These are phyloP conservation scores for Fusarium sp. DNA, from an alignment of 2,329 filamentous ascomycete species.

Conservation along the genomic window DNA sequence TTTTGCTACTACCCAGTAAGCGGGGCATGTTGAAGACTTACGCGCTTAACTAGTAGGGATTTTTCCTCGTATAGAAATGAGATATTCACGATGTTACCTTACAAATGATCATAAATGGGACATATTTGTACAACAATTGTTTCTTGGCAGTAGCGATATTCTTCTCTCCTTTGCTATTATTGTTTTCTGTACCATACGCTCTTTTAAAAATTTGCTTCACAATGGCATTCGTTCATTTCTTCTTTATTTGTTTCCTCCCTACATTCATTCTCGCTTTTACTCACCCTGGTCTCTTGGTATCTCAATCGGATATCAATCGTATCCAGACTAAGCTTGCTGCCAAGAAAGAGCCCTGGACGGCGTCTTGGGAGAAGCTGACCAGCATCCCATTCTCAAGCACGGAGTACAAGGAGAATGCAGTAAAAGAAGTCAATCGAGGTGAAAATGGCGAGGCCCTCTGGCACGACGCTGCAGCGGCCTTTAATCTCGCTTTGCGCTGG, in stretches of 20 bases:
- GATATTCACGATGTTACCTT: neutral
- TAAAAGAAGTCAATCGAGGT: neutral
- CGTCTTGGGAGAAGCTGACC: neutral
- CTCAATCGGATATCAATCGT: neutral
- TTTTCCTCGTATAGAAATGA: neutral
- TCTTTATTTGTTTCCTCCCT: neutral
- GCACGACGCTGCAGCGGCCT: conserved; percentile 8
- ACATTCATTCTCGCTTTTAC: neutral
- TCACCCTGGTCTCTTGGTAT: neutral
- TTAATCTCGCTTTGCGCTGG: conserved; percentile 5
- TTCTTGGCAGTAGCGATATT: neutral
- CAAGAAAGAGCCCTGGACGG: conserved; percentile 3
- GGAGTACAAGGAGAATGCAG: neutral
- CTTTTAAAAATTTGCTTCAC: neutral
- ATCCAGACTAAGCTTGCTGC: neutral
- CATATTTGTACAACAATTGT: neutral
- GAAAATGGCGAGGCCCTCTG: neutral
- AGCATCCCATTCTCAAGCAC: neutral
- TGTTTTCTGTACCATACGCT: neutral
- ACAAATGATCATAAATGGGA: neutral
- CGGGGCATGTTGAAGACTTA: neutral
- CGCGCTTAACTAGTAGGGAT: neutral
- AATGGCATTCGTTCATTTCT: neutral
- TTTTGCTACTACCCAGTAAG: neutral
- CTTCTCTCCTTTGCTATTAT: no score